Evolutionary conservation across 2,329 filamentous ascomycete genomes (phyloP), one percentile per base, ranked within the genome.

Genomic region (Ceratocystis albifundus): DNA sequence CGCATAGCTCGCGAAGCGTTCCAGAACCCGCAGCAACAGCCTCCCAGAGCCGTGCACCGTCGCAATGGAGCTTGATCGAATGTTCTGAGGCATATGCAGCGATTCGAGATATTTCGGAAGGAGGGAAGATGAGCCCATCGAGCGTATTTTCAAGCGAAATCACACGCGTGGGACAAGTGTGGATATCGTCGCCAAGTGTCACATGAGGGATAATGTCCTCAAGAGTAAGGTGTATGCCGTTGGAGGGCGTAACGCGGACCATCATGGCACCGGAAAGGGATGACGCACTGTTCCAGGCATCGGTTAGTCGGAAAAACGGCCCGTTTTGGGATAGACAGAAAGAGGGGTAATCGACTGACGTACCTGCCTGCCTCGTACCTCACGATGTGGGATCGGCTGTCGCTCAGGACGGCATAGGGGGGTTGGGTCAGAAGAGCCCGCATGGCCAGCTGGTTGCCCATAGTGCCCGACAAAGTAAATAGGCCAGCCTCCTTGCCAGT

Each of bases 361-460:
- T 71, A 81, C 78, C 87, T 84, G 68, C 84, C 84, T 10, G 83
- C 83, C 72, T 87, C 84, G 69, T 81, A 85, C 50, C 85, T 80
- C 67, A 89, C 78, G 67, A 96, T 88, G 73, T 96, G 93, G 3
- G 85, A 83, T 44, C 90, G 83, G 69, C 86, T 79, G 73, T 96
- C 92, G 71, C 88, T 90, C 7, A 96, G 77, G 4, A 96, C 83
- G 6, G 83, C 83, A 74, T 96, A 85, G 0, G 93, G 93, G 15
- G 92, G 91, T 68, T 89, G 87, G 0, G 80, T 82, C 15, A 96
- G 80, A 68, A 94, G 88, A 1, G 88, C 82, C 48, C 92, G 85
- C 53, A 96, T 80, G 0, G 88, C 87, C 20, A 96, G 79, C 74
- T 96, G 91, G 76, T 96, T 96, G 50, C 90, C 91, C 91, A 96